Evolutionary conservation across 1,284 basidiomycete genomes (phyloP), one percentile per base, ranked within the genome.

Genomic region (Waitea zeae): DNA sequence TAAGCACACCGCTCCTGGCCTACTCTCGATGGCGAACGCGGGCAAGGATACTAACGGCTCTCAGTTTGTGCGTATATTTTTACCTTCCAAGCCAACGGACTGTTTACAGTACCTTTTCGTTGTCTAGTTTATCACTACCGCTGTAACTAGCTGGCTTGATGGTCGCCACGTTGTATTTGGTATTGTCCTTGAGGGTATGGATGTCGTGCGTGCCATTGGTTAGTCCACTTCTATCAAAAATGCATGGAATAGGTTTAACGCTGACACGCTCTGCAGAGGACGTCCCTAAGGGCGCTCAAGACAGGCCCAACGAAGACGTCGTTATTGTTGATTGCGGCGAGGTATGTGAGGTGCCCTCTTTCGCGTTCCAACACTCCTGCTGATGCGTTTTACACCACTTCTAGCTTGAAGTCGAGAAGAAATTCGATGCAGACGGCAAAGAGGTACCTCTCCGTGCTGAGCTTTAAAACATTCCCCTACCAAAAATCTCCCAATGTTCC

Each of bases 11-110:
- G 73, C 68, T 30, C 72, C 82, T 37, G 89, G 88, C 47, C 65
- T 70, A 38, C 71, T 93, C 42, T 92, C 89, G 11, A 95, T 95
- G 89, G 88, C 90, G 39, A 96, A 95, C 52, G 77, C 89, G 43
- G 80, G 79, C 50, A 79, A 73, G 52, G 76, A 86, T 50, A 87
- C 83, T 4, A 87, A 87, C 44, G 83, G 81, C 39, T 84, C 86
- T 41, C 83, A 89, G 78, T 82, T 84, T 50, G 80, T 83, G 46
- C 45, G 72, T 54, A 11, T 14, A 24, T 34, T n/a, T n/a, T n/a
- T n/a, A n/a, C n/a, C n/a, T 27, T 27, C n/a, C n/a, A n/a, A 12
- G 5, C 35, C 34, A 34, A 27, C 39, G 15, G 27, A 31, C 44
- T 22, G 42, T 38, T 40, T 34, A 34, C 19, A 33, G 3, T 6